Conservation (phyloP, 148 eudicot species). For the Camellia lanceoleosa region DNA sequence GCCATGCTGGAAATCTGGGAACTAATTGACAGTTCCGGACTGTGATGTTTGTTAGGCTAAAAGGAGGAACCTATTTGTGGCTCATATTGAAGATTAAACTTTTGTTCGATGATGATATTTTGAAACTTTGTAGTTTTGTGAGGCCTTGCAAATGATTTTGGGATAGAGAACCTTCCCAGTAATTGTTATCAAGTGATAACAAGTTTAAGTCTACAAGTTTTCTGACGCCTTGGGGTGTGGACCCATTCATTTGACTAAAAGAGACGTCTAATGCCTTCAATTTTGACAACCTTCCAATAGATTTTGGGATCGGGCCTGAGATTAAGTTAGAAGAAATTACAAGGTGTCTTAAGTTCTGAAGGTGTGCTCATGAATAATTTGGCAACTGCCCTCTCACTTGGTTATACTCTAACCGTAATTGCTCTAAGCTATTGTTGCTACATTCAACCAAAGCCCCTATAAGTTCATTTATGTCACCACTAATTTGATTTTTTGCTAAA, state of each 20-base stretch:
- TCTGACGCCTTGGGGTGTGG: constrained; percentile 10
- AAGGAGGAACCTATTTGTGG: constrained; percentile 12
- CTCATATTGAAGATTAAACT: constrained; percentile 4
- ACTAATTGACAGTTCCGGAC: not conserved
- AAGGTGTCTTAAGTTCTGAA: constrained; percentile 8
- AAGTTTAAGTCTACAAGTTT: not conserved
- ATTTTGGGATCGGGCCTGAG: not conserved
- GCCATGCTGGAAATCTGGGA: constrained; percentile 23
- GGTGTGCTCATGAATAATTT: not conserved
- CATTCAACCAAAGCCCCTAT: not conserved
- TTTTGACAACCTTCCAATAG: constrained; percentile 1
- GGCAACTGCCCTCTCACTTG: constrained; percentile 4
- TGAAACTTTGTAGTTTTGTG: not conserved
- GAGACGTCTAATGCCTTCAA: constrained; percentile 10
- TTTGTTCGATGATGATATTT: constrained; percentile 6
- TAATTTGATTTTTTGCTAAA: not conserved
- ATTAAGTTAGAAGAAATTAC: not conserved
- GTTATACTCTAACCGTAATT: not conserved
- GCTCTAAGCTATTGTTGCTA: constrained; percentile 7
- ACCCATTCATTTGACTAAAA: constrained; percentile 17
- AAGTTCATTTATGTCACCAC: constrained; percentile 5
- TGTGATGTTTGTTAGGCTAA: not conserved
- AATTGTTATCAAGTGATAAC: not conserved
- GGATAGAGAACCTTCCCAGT: constrained; percentile 10
- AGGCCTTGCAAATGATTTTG: constrained; percentile 1